phyloP scores from a whole-genome alignment of 306 rosid species.

The Citrullus amarus region DNA sequence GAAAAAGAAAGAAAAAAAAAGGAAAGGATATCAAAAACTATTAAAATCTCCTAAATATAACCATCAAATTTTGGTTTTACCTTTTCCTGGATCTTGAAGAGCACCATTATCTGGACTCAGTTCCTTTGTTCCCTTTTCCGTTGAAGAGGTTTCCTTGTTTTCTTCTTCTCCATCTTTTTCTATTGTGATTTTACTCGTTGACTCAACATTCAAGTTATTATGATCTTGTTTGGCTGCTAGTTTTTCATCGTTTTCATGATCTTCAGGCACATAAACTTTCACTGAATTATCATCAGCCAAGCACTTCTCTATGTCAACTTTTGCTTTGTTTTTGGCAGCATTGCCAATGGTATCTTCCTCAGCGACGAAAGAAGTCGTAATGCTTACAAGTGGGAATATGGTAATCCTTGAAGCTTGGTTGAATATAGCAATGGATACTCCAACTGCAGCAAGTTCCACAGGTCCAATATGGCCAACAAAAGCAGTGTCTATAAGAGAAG shows the following conservation, averaged over 20 bases:
- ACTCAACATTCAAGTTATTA: neutral
- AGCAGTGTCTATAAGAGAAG: conserved; percentile 92
- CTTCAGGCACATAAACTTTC: conserved; percentile 17
- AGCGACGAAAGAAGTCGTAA: conserved; percentile 93
- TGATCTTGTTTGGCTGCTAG: conserved; percentile 20
- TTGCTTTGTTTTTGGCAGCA: conserved; percentile 18
- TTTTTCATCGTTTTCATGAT: conserved; percentile 34
- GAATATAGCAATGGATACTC: conserved; percentile 83
- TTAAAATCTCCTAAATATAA: neutral
- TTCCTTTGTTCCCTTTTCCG: conserved; percentile 1
- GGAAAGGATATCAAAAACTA: neutral
- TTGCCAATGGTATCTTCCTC: conserved; percentile 68
- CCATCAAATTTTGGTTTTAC: neutral
- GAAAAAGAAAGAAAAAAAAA: conserved; percentile 6
- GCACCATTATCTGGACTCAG: conserved; percentile 20
- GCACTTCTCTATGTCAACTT: conserved; percentile 16
- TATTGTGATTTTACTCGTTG: neutral
- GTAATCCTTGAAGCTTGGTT: conserved; percentile 95
- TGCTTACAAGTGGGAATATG: conserved; percentile 87
- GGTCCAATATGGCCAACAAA: conserved; percentile 95
- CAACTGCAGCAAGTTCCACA: conserved; percentile 94
- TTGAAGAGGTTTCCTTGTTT: neutral
- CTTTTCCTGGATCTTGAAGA: conserved; percentile 3
- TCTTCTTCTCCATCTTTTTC: conserved; percentile 13
- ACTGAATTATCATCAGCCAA: conserved; percentile 19